Evolutionary conservation across 768 basidiomycete genomes (phyloP).

Genomic region (Erythrobasidium yunnanense): DNA sequence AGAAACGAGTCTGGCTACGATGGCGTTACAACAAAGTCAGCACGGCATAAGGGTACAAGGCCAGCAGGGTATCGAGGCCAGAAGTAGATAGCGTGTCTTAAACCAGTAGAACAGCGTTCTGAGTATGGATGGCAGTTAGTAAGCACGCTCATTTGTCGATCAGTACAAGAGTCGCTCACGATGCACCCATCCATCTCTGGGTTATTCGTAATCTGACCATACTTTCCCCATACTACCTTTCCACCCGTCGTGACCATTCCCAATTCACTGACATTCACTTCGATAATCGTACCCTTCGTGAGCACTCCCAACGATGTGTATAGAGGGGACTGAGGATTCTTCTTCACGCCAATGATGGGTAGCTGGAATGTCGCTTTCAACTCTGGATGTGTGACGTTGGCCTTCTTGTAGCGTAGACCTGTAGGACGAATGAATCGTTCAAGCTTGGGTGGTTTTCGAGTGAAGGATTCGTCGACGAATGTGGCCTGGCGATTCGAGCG

Average conservation of each 20-base stretch:
- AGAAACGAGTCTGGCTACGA: too few relatives aligned
- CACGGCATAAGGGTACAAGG: too few relatives aligned
- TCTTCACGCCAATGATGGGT: conserved; percentile 94
- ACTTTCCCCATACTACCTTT: conserved; percentile 44
- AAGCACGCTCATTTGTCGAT: not conserved
- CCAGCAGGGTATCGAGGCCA: not conserved
- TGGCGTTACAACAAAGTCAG: too few relatives aligned
- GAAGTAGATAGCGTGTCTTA: not conserved
- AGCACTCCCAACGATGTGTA: conserved; percentile 91
- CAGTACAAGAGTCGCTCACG: not conserved
- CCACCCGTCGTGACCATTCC: conserved; percentile 45
- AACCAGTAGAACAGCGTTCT: conserved; percentile 30
- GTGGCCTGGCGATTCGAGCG: too few relatives aligned
- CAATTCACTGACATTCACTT: conserved; percentile 53
- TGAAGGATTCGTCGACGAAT: conserved; percentile 61
- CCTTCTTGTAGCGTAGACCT: conserved; percentile 94
- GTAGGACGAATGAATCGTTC: conserved; percentile 95
- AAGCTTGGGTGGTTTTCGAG: conserved; percentile 96
- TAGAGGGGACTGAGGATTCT: conserved; percentile 98
- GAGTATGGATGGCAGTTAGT: not conserved
- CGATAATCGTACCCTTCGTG: conserved; percentile 95
- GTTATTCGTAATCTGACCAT: conserved; percentile 27
- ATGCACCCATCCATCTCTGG: conserved; percentile 28
- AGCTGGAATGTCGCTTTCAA: conserved; percentile 76
- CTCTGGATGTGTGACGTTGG: conserved; percentile 94